These are phyloP conservation scores for Ogataea nakhonphanomensis DNA, from an alignment of 805 yeast species.

Conservation along the genomic window DNA sequence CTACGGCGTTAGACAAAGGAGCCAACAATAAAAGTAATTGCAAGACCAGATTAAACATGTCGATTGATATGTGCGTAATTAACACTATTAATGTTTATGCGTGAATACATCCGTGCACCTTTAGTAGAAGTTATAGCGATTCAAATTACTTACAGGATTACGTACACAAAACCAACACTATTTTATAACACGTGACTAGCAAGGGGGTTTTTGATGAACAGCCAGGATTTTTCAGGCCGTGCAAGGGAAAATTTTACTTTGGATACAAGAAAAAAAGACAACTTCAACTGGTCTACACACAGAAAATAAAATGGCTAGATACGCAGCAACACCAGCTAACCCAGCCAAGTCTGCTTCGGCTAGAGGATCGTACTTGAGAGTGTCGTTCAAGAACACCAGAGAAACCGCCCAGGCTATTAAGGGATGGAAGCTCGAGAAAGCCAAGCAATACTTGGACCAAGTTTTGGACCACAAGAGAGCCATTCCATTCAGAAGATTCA, in stretches of 20 bases:
- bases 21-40: slow-evolving; percentile 3
- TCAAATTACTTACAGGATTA: neutral
- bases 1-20: slow-evolving; percentile 18
- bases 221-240: slow-evolving; percentile 14
- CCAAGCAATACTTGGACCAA: slow-evolving; percentile 92
- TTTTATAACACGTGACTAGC: slow-evolving; percentile 2
- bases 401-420: slow-evolving; percentile 98
- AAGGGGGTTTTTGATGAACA: slow-evolving; percentile 5
- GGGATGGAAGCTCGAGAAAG: slow-evolving; percentile 97
- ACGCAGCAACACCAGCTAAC: slow-evolving; percentile 98
- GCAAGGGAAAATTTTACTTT: slow-evolving; percentile 14
- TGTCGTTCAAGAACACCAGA: slow-evolving; percentile 99
- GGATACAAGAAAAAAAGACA: slow-evolving; percentile 5
- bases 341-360: slow-evolving; percentile 99
- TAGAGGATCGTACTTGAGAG: slow-evolving; percentile 99
- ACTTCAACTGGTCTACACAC: slow-evolving; percentile 15
- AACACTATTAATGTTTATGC: neutral
- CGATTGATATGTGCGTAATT: slow-evolving; percentile 4
- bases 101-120: slow-evolving; percentile 6
- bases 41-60: slow-evolving; percentile 1
- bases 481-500: slow-evolving; percentile 98
- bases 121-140: neutral
- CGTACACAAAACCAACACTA: neutral
- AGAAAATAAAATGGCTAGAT: slow-evolving; percentile 80
- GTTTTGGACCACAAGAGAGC: slow-evolving; percentile 99